Evolutionary conservation across 2,329 filamentous ascomycete genomes (phyloP), one percentile per base, ranked within the genome.

Genomic region (Neonectria neomacrospora): DNA sequence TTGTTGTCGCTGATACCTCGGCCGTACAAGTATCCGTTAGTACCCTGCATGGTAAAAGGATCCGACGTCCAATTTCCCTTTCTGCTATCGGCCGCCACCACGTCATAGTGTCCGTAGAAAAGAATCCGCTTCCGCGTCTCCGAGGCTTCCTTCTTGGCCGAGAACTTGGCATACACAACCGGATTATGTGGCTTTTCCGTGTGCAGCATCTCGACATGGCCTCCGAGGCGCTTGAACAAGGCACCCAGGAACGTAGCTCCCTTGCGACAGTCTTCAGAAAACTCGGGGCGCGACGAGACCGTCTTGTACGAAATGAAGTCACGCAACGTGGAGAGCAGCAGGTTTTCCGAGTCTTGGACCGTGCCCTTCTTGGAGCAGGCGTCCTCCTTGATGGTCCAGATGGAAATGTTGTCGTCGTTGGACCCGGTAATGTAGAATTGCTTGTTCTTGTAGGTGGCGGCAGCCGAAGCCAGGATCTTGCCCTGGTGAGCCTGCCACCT

Each of bases 1-100:
- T 99, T 99, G 81, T 99, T 98, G 78, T 99, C 96, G 51, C 94
- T 96, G 14, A 96, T 92, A n/a, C 96, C 96, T 71, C 96, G 91
- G 2, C 96, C 96, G 68, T 99, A 98, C 2, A 98, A 83, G 76
- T 95, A 98, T 0, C 96, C 95, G 71, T 97, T 94, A 59, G 93
- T 88, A 4, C 96, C 96, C 54, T 91, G 91, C 74, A 98, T 85
- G n/a, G 90, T 85, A 76, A 98, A 99, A 0, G 96, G 96, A 67
- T 98, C 92, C 2, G 89, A 89, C 41, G 88, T 85, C 96, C 96
- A 99, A 69, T 93, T 95, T 39, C 88, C 87, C 61, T 90, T 89
- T 66, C 91, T 91, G 39, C 91, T 90, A 69, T 97, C 93, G 0
- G 96, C 96, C 1, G 94, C 88, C 3, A 99, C 96, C 2, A 99